phyloP scores from a whole-genome alignment of 345 rosid genomes.

The Melaleuca quinquenervia region DNA sequence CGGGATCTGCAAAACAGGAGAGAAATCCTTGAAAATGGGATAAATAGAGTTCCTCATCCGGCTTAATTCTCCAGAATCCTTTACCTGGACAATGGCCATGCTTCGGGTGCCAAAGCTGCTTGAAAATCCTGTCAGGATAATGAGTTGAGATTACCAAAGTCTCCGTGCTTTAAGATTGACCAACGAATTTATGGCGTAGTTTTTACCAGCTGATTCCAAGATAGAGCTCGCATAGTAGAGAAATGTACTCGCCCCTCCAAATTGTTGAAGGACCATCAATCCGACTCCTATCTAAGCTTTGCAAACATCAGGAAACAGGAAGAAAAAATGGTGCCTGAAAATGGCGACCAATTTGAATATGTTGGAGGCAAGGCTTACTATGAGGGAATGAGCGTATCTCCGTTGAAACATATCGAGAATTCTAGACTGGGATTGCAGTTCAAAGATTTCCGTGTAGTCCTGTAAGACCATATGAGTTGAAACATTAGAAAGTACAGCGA shows the following conservation, averaged over 20 bases:
- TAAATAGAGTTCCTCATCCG: background rate
- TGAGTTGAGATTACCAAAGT: background rate
- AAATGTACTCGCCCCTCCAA: constrained; percentile 29
- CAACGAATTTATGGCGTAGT: background rate
- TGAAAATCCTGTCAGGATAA: background rate
- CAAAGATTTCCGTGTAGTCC: constrained; percentile 22
- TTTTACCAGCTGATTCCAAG: constrained; percentile 36
- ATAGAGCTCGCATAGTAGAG: constrained; percentile 36
- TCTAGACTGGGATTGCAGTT: constrained; percentile 5
- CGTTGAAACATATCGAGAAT: constrained; percentile 24
- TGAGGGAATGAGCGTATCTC: constrained; percentile 26
- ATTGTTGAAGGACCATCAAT: constrained; percentile 32
- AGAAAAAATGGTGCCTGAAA: background rate
- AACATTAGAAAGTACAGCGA: background rate
- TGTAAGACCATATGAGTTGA: background rate
- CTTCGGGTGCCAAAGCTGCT: constrained; percentile 2
- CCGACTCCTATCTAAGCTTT: constrained; percentile 42
- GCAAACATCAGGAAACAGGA: background rate
- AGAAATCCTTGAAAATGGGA: background rate
- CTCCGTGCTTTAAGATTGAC: background rate
- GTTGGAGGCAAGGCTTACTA: constrained; percentile 5
- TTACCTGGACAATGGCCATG: constrained; percentile 6
- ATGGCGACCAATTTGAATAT: background rate
- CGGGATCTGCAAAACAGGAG: constrained; percentile 3
- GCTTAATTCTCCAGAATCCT: background rate